Conservation (phyloP, 306 rosid genomes). For the Ceratonia siliqua region DNA sequence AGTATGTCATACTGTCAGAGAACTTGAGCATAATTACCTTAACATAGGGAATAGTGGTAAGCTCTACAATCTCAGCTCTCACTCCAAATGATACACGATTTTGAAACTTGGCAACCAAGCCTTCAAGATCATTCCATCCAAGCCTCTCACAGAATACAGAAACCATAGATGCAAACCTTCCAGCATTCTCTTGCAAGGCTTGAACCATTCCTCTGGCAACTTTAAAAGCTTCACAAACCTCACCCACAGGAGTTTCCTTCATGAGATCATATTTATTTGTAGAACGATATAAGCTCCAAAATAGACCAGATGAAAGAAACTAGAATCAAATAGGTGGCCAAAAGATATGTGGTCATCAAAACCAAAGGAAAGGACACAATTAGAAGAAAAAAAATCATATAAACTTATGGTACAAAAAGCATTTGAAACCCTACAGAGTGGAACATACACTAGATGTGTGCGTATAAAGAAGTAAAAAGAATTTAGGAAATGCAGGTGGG, state of each 20-base stretch:
- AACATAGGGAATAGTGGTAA: conserved; percentile 85
- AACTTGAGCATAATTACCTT: conserved; percentile 51
- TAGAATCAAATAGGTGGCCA: background rate
- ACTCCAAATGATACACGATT: conserved; percentile 97
- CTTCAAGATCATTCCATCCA: conserved; percentile 95
- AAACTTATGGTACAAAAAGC: background rate
- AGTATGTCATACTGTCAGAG: conserved; percentile 17
- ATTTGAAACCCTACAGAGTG: background rate
- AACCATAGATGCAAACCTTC: conserved; percentile 98
- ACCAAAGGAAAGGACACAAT: background rate
- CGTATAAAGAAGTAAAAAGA: background rate
- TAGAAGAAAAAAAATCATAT: background rate
- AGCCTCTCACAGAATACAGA: conserved; percentile 93
- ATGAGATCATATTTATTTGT: conserved; percentile 26
- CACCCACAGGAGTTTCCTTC: conserved; percentile 88
- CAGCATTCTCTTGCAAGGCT: conserved; percentile 95
- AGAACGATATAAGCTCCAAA: conserved; percentile 10
- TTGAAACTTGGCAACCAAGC: conserved; percentile 89
- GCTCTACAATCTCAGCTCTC: conserved; percentile 93
- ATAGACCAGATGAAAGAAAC: conserved; percentile 8
- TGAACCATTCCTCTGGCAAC: conserved; percentile 99
- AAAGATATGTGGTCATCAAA: background rate
- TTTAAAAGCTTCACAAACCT: conserved; percentile 86
- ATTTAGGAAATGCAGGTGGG: background rate
- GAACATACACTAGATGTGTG: background rate